These are phyloP conservation scores for Fusarium sublunatum DNA, from an alignment of 2,329 filamentous ascomycete species.

Conservation along the genomic window DNA sequence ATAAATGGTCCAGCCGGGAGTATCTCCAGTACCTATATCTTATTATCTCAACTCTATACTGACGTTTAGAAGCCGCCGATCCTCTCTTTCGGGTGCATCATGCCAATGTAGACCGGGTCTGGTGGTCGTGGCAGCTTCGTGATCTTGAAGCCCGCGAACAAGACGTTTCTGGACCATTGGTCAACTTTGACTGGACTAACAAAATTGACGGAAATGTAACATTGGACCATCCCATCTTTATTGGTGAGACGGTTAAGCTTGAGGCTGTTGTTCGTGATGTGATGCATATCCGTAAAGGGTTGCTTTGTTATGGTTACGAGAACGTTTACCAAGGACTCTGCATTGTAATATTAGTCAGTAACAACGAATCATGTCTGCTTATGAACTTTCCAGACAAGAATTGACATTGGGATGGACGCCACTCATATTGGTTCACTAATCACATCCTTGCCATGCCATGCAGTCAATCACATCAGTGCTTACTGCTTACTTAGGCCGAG, in stretches of 20 bases:
- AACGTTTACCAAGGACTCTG: slow-evolving; percentile 8
- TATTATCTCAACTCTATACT: neutral
- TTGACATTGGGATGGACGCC: too few relatives aligned
- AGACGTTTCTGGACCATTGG: slow-evolving; percentile 27
- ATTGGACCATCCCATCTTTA: neutral
- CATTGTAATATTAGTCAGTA: neutral
- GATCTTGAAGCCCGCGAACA: slow-evolving; percentile 20
- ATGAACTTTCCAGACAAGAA: too few relatives aligned
- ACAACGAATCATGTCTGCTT: too few relatives aligned
- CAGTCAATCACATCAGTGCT: neutral
- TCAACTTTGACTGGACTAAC: slow-evolving; percentile 31
- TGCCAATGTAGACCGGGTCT: slow-evolving; percentile 46
- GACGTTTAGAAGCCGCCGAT: slow-evolving; percentile 27
- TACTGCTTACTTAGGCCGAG: slow-evolving; percentile 2
- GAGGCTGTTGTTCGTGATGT: slow-evolving; percentile 23
- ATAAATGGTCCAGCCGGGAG: slow-evolving; percentile 33
- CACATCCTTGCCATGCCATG: neutral
- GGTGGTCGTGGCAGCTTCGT: slow-evolving; percentile 38
- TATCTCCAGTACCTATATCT: fast-evolving
- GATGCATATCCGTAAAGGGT: slow-evolving; percentile 24
- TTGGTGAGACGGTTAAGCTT: slow-evolving; percentile 17
- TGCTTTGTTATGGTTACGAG: slow-evolving; percentile 25
- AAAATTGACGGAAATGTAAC: slow-evolving; percentile 18
- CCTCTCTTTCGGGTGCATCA: slow-evolving; percentile 48
- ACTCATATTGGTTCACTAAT: too few relatives aligned